Base-by-base conservation (phyloP, 2,329 filamentous ascomycete species). In the Xylariales sp. region DNA sequence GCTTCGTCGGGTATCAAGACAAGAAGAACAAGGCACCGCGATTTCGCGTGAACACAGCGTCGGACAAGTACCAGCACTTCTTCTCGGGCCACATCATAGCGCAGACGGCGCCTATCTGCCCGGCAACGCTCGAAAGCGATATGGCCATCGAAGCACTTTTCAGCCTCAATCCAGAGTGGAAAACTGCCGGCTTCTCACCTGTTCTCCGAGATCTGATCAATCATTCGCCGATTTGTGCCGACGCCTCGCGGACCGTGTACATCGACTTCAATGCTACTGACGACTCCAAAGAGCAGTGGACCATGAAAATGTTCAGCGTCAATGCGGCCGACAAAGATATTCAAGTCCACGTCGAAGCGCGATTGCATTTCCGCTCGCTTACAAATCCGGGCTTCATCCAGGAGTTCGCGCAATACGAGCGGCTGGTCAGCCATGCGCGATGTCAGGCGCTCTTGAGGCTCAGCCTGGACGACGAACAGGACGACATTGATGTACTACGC, bases 1-100 rank as follows among this genome's bases (percentile, higher is more conserved):
- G 51, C 5, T 62, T 64, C 36, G 22, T 58, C 3, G 54, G 52
- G 7, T 62, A 51, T 36, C 48, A 56, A 31, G 46, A 52, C 36
- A 22, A 25, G 12, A 29, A 43, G 11, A 44, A 38, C 49, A 53
- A 22, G 42, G 31, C 36, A 3, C 58, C 60, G 0, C 53, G 59
- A 0, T 74, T 74, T 58, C 57, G 57, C 0, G 55, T 74, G 52
- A 68, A 71, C 45, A 68, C 66, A 0, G 42, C 27, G 3, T 54
- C 46, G 0, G 40, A 57, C 0, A 51, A 61, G 24, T 75, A 64
- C 46, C 35, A 62, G 16, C 21, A 47, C 0, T 42, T 64, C 3
- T 35, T 73, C 0, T 41, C 51, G 0, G 61, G 60, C 6, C 69
- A 75, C 43, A 31, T 65, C 3, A 64, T 70, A 31, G 62, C 59